Conservation (phyloP, 1,284 basidiomycete species). For the Thecaphora thlaspeos region DNA sequence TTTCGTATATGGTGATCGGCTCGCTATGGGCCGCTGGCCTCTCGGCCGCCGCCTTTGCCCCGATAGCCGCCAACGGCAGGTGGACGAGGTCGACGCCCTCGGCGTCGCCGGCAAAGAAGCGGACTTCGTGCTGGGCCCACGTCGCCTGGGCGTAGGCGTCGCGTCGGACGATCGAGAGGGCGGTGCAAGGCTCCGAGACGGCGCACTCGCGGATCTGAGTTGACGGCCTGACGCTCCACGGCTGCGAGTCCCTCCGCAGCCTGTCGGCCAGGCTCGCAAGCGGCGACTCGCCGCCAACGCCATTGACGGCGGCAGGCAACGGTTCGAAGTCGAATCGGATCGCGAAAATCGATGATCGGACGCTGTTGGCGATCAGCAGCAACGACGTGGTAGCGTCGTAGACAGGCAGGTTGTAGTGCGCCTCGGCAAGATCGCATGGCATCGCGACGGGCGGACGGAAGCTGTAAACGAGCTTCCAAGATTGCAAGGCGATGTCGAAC, state of each 20-base stretch:
- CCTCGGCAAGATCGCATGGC: constrained; percentile 1
- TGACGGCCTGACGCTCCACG: constrained; percentile 15
- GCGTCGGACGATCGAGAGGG: constrained; percentile 4
- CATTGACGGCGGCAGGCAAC: constrained; percentile 1
- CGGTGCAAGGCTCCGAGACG: constrained; percentile 19
- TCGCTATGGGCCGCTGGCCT: not conserved
- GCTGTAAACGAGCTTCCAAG: constrained; percentile 19
- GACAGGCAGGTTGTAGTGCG: constrained; percentile 22
- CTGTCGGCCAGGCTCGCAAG: too few species aligned
- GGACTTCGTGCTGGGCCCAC: not conserved
- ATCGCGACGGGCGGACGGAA: constrained; percentile 7
- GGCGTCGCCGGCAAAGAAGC: constrained; percentile 15
- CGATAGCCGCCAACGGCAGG: not conserved
- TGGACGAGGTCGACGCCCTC: constrained; percentile 15
- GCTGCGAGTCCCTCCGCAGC: constrained; percentile 6
- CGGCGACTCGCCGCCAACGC: too few species aligned
- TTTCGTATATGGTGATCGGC: too few species aligned
- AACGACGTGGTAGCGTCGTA: constrained; percentile 6
- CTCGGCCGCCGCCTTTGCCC: not conserved
- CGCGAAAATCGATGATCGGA: constrained; percentile 26
- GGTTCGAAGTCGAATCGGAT: constrained; percentile 13
- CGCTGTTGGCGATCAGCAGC: constrained; percentile 24
- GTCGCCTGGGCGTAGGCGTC: constrained; percentile 1
- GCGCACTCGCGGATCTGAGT: constrained; percentile 18
- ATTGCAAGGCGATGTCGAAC: constrained; percentile 11